Conservation (phyloP, 257 asterid genomes). For the Solanum chmielewskii region DNA sequence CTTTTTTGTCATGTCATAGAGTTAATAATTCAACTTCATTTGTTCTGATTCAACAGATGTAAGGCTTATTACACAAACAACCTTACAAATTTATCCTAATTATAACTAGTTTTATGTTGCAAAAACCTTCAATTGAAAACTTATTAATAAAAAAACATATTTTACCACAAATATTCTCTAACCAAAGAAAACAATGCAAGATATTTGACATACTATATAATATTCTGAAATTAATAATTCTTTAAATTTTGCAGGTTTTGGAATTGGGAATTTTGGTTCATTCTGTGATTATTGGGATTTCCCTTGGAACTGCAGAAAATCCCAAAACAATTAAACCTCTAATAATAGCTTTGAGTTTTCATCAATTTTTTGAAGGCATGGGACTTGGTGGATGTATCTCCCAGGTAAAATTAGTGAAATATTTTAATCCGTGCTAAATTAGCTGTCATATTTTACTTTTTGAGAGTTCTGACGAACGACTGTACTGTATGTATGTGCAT, state of each 20-base stretch:
- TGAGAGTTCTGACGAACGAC: neutral
- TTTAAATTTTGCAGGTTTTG: slow-evolving; percentile 2
- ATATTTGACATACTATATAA: neutral
- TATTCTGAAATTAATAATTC: neutral
- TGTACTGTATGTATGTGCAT: neutral
- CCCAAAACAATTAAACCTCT: slow-evolving; percentile 18
- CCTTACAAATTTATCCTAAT: neutral
- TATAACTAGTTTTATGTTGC: neutral
- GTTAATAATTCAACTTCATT: neutral
- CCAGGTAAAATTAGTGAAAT: slow-evolving; percentile 2
- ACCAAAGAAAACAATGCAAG: neutral
- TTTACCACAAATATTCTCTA: neutral
- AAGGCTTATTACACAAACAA: neutral
- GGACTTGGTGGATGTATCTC: slow-evolving; percentile 31
- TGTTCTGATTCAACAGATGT: neutral
- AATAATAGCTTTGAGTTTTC: slow-evolving; percentile 18
- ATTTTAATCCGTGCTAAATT: neutral
- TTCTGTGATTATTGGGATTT: slow-evolving; percentile 19
- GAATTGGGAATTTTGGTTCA: slow-evolving; percentile 22
- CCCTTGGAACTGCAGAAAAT: slow-evolving; percentile 15
- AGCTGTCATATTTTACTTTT: neutral
- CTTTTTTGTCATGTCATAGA: neutral
- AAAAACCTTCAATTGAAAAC: neutral
- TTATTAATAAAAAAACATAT: neutral
- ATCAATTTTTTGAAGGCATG: slow-evolving; percentile 28